These are phyloP conservation scores for Elsinoe ampelina DNA, from an alignment of 2,329 filamentous ascomycete species.

Conservation along the genomic window DNA sequence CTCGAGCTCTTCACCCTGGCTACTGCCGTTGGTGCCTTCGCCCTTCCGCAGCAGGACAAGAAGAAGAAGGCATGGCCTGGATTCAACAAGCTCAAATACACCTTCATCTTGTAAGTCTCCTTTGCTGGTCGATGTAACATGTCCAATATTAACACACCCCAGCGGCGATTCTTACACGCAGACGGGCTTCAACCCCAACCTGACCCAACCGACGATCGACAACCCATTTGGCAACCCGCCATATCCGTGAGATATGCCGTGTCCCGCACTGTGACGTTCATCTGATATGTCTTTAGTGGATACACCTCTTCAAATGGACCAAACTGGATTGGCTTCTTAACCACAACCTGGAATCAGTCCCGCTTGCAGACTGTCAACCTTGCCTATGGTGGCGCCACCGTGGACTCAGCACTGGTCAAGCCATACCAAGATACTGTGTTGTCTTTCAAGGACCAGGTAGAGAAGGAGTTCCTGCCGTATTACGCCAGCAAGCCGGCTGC, in stretches of 20 bases:
- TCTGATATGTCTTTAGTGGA: constrained; percentile 14
- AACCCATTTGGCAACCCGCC: constrained; percentile 55
- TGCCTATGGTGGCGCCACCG: constrained; percentile 39
- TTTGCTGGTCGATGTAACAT: no score
- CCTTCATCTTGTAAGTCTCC: constrained; percentile 22
- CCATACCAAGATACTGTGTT: constrained; percentile 43
- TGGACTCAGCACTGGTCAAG: constrained; percentile 39
- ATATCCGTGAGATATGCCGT: constrained; percentile 31
- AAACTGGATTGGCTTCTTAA: constrained; percentile 48
- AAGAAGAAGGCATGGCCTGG: constrained; percentile 7
- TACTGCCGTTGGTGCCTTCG: background rate
- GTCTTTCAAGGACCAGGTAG: constrained; percentile 44
- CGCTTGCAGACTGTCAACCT: constrained; percentile 43
- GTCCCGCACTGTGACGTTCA: background rate
- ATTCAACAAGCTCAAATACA: constrained; percentile 17
- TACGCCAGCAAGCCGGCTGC: constrained; percentile 31
- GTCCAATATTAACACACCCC: background rate
- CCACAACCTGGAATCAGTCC: constrained; percentile 36
- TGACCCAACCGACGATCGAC: constrained; percentile 41
- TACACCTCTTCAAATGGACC: constrained; percentile 34
- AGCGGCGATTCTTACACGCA: constrained; percentile 53
- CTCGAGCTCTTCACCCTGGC: background rate
- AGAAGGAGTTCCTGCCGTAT: constrained; percentile 33
- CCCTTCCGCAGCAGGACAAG: background rate
- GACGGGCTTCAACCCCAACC: constrained; percentile 48